Base-by-base conservation (phyloP, 176 grass and related monocot species). In the Pontederia crassipes region DNA sequence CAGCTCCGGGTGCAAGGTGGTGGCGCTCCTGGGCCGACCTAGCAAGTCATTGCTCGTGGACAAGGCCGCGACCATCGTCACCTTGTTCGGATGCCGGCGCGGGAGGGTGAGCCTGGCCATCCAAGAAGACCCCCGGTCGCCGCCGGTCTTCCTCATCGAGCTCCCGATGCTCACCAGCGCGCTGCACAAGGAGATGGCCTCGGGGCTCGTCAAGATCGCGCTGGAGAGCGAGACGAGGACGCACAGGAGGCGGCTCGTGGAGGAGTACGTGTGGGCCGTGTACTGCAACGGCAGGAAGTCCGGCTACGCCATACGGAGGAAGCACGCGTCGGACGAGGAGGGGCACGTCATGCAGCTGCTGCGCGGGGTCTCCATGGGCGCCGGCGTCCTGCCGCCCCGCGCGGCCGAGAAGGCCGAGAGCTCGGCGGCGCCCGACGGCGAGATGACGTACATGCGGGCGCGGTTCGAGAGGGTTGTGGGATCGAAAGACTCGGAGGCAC, bases 271-370 rank as follows among this genome's bases (percentile, higher is more conserved):
- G 1, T 98, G 93, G 93, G 93, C 93, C 0, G 72, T 98, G 28
- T 98, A 86, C 75, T 98, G 93, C 84, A 92, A 98, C 68, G 93
- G 93, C 0, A 77, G 93, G 51, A 98, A 98, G 74, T 78, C 88
- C 12, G 93, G 93, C 0, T 98, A 98, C 73, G 55, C 87, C 54
- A 98, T 98, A 77, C 74, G 93, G 14, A 69, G 88, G 57, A 98
- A 92, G 77, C 77, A 92, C 52, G 77, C 74, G 17, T 88, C 79
- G 55, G 87, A 98, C 59, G 89, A 82, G 55, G 93, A 98, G 68
- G 75, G 71, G 6, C 81, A 90, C 66, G 88, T 98, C 17, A 48
- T 98, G 70, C 88, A 86, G 75, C 74, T 92, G 24, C 84, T 98
- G 10, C 77, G 88, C 46, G 84, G 93, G 11, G 93, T 98, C 12